Percentiles rank a stretch among this genome's conserved stretches.
Evolutionary conservation across 441 rosid genomes (phyloP).

Genomic region (Adansonia gregorii): DNA sequence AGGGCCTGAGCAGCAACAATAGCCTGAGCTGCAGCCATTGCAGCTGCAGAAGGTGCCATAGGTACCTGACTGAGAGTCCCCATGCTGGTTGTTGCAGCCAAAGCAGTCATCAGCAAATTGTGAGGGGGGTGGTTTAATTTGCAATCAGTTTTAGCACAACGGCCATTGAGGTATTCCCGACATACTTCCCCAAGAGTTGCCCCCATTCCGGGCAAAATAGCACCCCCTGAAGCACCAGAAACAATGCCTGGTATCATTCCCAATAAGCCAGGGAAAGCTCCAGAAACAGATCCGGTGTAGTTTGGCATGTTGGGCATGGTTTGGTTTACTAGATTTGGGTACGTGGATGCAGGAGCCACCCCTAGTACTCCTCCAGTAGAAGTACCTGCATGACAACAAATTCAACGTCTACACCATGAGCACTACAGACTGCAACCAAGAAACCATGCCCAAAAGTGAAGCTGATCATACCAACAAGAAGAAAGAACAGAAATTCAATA

Average conservation of each 20-base stretch:
- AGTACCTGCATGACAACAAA: constrained; percentile 56
- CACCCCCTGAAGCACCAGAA: constrained; percentile 94
- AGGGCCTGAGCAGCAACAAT: constrained; percentile 99
- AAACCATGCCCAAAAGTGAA: not conserved
- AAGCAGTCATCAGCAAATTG: constrained; percentile 87
- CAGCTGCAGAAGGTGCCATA: constrained; percentile 99
- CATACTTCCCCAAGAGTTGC: constrained; percentile 97
- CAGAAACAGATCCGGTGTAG: constrained; percentile 92
- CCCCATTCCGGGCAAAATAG: constrained; percentile 92
- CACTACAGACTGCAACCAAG: constrained; percentile 6
- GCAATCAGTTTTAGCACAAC: constrained; percentile 82
- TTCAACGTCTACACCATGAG: not conserved
- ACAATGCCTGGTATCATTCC: constrained; percentile 96
- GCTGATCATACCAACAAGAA: not conserved
- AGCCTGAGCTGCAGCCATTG: constrained; percentile 99
- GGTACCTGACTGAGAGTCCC: constrained; percentile 91
- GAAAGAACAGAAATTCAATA: not conserved
- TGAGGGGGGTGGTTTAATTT: constrained; percentile 94
- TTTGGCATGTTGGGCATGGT: constrained; percentile 99
- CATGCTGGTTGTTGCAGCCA: constrained; percentile 88
- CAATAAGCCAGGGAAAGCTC: constrained; percentile 85
- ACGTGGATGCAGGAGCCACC: constrained; percentile 72
- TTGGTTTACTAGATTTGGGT: constrained; percentile 82
- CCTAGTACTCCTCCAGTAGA: constrained; percentile 78
- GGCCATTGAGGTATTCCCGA: constrained; percentile 88